Evolutionary conservation across 257 asterid genomes (phyloP), one percentile per base, ranked within the genome.

Genomic region (Ilex asprella): DNA sequence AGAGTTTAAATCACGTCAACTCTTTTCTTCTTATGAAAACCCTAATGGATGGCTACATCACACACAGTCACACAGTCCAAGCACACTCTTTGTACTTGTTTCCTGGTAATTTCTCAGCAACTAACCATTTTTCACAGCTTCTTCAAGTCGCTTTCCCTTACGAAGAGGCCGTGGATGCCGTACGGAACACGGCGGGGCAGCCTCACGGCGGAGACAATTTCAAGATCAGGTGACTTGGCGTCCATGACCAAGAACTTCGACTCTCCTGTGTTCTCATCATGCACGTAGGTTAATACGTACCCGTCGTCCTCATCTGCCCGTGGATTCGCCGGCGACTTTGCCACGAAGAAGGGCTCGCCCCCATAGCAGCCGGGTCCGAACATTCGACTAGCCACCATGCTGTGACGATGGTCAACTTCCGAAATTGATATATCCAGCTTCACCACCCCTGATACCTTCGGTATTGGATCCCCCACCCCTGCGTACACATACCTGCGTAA

Each of bases 141-240:
- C 14, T 55, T 66, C 1, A 86, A 87, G 72, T 84, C 82, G 7
- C 35, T 68, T 61, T 82, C 78, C 16, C 69, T 61, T 8, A 89
- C 83, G 39, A 84, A 86, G 21, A 89, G 77, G 1, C 95, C 95
- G n/a, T 89, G 95, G 69, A 89, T 86, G 43, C 96, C 96, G 66
- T 79, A 82, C 3, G 96, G 96, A 39, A 89, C 91, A 39, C 95
- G 83, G 52, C 69, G 77, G 46, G 95, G 95, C 68, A 89, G 61
- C 70, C 75, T 73, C 10, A 89, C 93, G 47, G 77, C 79, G 44
- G 94, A 94, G 12, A 86, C 84, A 39, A 68, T 82, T 35, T 86
- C 86, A 30, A 89, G 91, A 31, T 58, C 68, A 8, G 88, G 89
- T 1, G 95, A 80, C 66, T 66, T 81, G 2, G 96, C 93, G 60